Evolutionary conservation across 352 stramenopile genomes (phyloP), one percentile per base, ranked within the genome.

Genomic region (Aphanomyces stellatus): DNA sequence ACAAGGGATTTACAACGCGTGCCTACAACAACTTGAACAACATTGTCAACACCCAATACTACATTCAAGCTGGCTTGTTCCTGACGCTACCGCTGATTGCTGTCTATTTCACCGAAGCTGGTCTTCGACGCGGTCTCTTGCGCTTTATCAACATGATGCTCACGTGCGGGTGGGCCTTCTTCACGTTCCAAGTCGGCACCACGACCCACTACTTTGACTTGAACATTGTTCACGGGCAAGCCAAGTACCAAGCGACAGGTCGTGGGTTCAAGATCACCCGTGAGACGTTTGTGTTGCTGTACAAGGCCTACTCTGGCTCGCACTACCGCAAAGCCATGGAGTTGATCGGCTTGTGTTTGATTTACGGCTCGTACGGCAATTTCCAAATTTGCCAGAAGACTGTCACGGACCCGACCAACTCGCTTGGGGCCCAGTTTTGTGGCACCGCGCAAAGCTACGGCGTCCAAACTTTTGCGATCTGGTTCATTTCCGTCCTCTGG

Each of bases 131-230:
- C 19, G 82, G 81, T 72, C 78, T 91, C 71, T 73, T 72, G 31
- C 81, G 75, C 28, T 85, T 91, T 51, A 70, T 89, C 41, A 80
- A 88, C 60, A 89, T 91, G 82, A 78, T 91, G 31, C 78, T 89
- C 53, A 91, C 82, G 0, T 69, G 77, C 34, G 82, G 82, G 25
- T 81, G 80, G 30, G 79, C 78, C 6, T 91, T 91, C 70, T 91
- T 90, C 66, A 76, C 88, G 40, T 91, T 91, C 67, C 82, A 91
- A 76, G 81, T 91, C 22, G 82, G 82, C 64, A 91, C 82, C 24
- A 91, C 81, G 31, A 88, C 88, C 79, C 82, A 91, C 73, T 91
- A 90, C 74, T 91, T 90, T 53, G 81, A 90, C 48, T 88, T 85
- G 70, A 90, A 90, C 68, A 74, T 91, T 35, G 56, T 91, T 33